Percentiles rank a stretch among this genome's conserved stretches.
Evolutionary conservation across 2,329 filamentous ascomycete genomes (phyloP).

Genomic region (Amesomyces nigricolor): DNA sequence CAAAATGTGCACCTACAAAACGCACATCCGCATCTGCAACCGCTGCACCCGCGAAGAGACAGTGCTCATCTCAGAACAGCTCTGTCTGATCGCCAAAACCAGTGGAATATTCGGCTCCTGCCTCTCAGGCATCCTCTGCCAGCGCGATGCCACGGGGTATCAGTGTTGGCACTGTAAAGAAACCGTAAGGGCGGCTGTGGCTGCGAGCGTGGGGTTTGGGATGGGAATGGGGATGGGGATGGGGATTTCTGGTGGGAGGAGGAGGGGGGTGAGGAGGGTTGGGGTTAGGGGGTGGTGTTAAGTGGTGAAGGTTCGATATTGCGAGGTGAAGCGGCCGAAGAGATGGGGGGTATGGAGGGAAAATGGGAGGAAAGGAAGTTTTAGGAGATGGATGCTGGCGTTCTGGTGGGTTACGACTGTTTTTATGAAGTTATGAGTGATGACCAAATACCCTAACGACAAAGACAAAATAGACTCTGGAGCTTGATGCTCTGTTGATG

Average conservation of each 20-base stretch:
- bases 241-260: neutral
- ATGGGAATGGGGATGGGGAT: neutral
- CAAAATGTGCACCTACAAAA: conserved; percentile 38
- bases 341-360: neutral
- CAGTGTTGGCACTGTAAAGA: conserved; percentile 36
- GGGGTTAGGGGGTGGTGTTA: neutral
- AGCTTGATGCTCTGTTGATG: too few relatives aligned
- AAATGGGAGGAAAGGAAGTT: neutral
- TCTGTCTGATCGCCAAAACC: conserved; percentile 31
- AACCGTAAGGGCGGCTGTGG: neutral
- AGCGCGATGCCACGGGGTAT: conserved; percentile 30
- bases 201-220: neutral
- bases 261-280: neutral
- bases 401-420: neutral
- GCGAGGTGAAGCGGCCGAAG: neutral
- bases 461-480: neutral
- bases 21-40: conserved; percentile 35
- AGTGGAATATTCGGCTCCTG: conserved; percentile 37
- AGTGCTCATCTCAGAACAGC: conserved; percentile 38
- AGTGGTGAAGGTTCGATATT: neutral
- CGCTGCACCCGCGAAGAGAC: conserved; percentile 35
- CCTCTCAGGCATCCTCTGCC: conserved; percentile 30
- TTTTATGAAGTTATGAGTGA: conserved; percentile 6
- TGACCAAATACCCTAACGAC: conserved; percentile 4
- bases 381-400: neutral